Evolutionary conservation across 495 filamentous ascomycete genomes (phyloP).

Genomic region (Parmelia sp.): DNA sequence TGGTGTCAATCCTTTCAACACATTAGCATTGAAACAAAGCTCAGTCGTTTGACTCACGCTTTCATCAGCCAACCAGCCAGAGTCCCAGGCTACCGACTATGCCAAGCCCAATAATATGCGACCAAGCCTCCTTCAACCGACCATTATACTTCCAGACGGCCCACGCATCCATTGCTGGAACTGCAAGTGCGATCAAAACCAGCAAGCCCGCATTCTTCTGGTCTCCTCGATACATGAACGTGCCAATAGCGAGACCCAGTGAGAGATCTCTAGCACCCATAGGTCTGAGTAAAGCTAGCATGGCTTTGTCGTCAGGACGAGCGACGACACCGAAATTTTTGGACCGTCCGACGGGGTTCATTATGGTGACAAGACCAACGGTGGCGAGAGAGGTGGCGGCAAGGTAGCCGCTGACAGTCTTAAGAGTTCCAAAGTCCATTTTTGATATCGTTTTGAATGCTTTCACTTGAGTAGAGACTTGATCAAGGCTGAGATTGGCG

Average conservation of each 20-base stretch:
- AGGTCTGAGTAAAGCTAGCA: not conserved
- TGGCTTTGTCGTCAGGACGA: not conserved
- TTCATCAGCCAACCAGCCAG: not conserved
- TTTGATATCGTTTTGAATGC: no score
- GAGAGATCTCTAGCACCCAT: not conserved
- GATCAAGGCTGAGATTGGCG: no score
- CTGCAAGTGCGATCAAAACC: not conserved
- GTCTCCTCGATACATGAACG: not conserved
- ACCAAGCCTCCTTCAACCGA: not conserved
- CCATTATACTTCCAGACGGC: not conserved
- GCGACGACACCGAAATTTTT: not conserved
- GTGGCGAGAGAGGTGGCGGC: not conserved
- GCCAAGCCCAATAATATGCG: not conserved
- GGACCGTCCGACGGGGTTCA: not conserved
- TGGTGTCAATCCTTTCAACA: no score
- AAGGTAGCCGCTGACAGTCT: not conserved
- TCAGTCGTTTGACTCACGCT: not conserved
- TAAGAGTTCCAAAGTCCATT: not conserved
- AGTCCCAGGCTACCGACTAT: not conserved
- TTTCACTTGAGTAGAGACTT: no score
- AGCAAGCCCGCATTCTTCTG: not conserved
- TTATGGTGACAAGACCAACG: not conserved
- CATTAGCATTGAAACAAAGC: no score
- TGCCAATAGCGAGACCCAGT: not conserved
- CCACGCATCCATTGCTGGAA: not conserved